phyloP scores from a whole-genome alignment of 108 stramenopile genomes.

The Parietichytrium sp. region DNA sequence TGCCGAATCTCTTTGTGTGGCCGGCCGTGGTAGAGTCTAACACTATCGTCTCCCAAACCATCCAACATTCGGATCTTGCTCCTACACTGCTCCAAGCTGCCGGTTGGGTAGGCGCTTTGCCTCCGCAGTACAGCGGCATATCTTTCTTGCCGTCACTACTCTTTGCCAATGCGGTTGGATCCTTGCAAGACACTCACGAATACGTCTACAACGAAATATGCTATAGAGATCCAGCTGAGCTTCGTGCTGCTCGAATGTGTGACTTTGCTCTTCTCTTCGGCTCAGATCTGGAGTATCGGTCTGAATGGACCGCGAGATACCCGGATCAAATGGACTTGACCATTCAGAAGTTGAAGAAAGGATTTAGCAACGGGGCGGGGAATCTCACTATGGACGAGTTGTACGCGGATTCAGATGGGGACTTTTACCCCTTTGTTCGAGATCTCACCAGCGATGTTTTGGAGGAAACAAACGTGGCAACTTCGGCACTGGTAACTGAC shows the following conservation, averaged over 20 bases:
- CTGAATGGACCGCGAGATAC: conserved; percentile 22
- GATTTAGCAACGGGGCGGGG: too few species aligned
- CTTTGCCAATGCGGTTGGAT: neutral
- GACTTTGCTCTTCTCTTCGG: neutral
- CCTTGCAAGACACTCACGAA: neutral
- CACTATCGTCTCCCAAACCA: neutral
- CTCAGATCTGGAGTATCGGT: neutral
- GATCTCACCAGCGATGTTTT: too few species aligned
- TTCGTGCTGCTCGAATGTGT: neutral
- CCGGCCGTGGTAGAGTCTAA: neutral
- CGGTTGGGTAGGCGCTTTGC: neutral
- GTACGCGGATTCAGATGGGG: too few species aligned
- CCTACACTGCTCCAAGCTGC: conserved; percentile 6
- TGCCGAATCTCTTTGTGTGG: conserved; percentile 16
- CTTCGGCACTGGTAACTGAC: too few species aligned
- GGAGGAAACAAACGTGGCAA: too few species aligned
- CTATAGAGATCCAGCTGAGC: neutral
- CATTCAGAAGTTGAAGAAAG: too few species aligned
- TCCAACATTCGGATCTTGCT: conserved; percentile 29
- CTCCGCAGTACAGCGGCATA: neutral
- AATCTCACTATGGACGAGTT: too few species aligned
- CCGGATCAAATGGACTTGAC: too few species aligned
- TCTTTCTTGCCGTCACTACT: neutral
- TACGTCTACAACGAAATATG: conserved; percentile 20
- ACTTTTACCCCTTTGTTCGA: too few species aligned